Evolutionary conservation across 2,329 filamentous ascomycete genomes (phyloP).

Genomic region (Exophiala aquamarina): DNA sequence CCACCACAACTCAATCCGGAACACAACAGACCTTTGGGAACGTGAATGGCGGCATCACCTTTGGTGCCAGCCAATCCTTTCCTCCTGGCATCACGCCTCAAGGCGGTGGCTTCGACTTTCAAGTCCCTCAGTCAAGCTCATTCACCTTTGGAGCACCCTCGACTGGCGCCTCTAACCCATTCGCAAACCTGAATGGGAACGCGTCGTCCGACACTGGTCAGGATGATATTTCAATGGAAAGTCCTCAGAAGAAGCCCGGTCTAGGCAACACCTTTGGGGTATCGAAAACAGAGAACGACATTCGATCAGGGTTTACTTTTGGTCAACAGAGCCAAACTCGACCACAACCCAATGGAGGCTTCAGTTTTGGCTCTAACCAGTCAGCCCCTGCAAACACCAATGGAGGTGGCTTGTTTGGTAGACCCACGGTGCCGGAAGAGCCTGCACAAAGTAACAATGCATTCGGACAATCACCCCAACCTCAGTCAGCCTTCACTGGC

Average conservation of each 20-base stretch:
- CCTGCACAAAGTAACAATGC: constrained; percentile 13
- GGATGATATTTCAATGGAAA: constrained; percentile 25
- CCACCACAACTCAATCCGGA: constrained; percentile 11
- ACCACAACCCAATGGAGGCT: constrained; percentile 11
- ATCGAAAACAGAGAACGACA: constrained; percentile 8
- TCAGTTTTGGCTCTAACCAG: constrained; percentile 13
- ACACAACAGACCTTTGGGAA: constrained; percentile 15
- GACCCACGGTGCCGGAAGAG: constrained; percentile 7
- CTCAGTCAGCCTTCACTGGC: constrained; percentile 17
- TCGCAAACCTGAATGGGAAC: constrained; percentile 24
- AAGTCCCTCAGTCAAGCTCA: constrained; percentile 24
- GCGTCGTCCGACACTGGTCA: constrained; percentile 6
- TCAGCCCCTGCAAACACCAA: constrained; percentile 5
- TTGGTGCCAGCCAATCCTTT: constrained; percentile 21
- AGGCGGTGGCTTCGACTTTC: constrained; percentile 19
- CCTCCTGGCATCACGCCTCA: constrained; percentile 10
- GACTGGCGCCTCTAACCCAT: constrained; percentile 21
- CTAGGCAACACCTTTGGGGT: constrained; percentile 17
- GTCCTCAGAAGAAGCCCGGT: constrained; percentile 23
- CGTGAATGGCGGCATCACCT: constrained; percentile 16
- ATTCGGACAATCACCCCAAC: constrained; percentile 19
- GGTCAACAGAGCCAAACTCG: constrained; percentile 17
- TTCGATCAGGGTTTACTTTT: constrained; percentile 21
- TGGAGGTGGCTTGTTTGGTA: constrained; percentile 15
- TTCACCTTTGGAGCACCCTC: constrained; percentile 21